Evolutionary conservation across 345 rosid species (phyloP).

Genomic region (Melaleuca alternifolia): DNA sequence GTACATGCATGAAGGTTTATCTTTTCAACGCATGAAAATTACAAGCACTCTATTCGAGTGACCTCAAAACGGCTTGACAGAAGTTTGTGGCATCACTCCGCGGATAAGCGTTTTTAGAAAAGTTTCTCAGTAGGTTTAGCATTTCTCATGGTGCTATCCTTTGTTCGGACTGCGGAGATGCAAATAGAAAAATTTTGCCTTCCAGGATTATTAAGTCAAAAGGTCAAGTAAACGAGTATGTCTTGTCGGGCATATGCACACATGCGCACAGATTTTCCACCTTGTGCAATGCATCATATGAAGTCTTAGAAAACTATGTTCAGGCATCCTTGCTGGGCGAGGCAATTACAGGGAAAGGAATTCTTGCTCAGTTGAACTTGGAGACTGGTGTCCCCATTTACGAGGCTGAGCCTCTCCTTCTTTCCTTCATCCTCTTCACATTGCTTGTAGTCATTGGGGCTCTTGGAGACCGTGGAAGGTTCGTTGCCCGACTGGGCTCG

Average conservation of each 20-base stretch:
- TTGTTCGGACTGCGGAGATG: neutral
- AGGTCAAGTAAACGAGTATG: neutral
- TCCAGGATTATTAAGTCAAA: neutral
- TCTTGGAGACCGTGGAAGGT: slow-evolving; percentile 79
- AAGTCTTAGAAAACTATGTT: neutral
- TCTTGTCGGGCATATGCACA: neutral
- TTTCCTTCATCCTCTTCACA: slow-evolving; percentile 91
- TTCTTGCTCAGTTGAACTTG: slow-evolving; percentile 65
- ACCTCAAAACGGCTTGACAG: neutral
- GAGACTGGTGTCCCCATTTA: slow-evolving; percentile 95
- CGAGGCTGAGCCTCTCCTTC: slow-evolving; percentile 94
- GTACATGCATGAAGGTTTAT: neutral
- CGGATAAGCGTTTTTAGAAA: neutral
- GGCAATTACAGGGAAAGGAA: slow-evolving; percentile 88
- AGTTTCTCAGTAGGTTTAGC: neutral
- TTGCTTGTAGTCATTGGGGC: slow-evolving; percentile 95
- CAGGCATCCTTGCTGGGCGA: slow-evolving; percentile 93
- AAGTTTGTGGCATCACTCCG: neutral
- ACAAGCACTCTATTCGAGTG: neutral
- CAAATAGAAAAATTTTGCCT: neutral
- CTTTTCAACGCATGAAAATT: neutral
- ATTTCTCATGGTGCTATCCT: neutral
- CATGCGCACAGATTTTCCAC: neutral
- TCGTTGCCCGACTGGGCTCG: slow-evolving; percentile 69
- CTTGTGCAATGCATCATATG: neutral